phyloP scores from a whole-genome alignment of 805 yeast genomes.

The Priceomyces haplophilus region DNA sequence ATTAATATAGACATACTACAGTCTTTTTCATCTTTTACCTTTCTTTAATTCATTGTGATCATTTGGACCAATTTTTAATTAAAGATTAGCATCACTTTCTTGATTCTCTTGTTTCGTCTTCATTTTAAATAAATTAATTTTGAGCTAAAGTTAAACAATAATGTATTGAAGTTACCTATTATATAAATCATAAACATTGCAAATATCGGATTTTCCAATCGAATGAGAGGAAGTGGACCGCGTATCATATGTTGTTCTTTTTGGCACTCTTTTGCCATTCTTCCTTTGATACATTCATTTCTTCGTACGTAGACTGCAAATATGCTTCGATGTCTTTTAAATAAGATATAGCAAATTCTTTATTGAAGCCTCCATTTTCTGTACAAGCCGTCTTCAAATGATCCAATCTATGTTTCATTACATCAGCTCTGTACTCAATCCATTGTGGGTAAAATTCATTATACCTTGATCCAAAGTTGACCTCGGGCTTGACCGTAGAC shows the following conservation, averaged over 20 bases:
- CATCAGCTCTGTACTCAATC: constrained; percentile 29
- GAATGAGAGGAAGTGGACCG: too few relatives aligned
- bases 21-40: not conserved
- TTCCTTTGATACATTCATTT: constrained; percentile 22
- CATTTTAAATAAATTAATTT: not conserved
- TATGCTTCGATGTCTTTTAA: constrained; percentile 23
- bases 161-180: too few relatives aligned
- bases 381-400: constrained; percentile 15
- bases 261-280: constrained; percentile 13
- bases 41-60: not conserved
- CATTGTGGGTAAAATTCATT: constrained; percentile 37
- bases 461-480: constrained; percentile 33
- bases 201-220: too few relatives aligned
- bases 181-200: too few relatives aligned
- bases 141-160: too few relatives aligned
- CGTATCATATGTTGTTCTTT: too few relatives aligned
- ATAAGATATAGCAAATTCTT: constrained; percentile 18
- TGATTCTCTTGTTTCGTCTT: not conserved
- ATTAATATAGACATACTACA: not conserved
- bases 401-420: constrained; percentile 24
- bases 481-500: constrained; percentile 38
- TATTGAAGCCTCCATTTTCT: constrained; percentile 22
- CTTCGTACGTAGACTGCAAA: constrained; percentile 20
- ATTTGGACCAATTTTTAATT: constrained; percentile 1
- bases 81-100: not conserved